Evolutionary conservation across 2,329 filamentous ascomycete species (phyloP).

Genomic region (Scytalidium sp.): DNA sequence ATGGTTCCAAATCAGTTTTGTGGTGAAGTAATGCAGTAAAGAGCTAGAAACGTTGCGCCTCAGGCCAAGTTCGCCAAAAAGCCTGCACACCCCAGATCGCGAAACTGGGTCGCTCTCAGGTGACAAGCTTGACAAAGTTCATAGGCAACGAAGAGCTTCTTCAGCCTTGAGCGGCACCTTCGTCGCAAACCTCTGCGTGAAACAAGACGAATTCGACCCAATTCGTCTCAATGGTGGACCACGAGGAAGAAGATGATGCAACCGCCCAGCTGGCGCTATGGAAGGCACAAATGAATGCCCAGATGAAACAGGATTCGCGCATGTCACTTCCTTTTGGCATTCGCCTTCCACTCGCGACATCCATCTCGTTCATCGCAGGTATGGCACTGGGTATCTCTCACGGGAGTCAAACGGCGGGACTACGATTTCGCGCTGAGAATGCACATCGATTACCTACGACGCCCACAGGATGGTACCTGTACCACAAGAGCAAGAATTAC

Average conservation of each 20-base stretch:
- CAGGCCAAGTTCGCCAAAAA: background rate
- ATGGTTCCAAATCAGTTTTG: too few relatives aligned
- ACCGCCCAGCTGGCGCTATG: conserved; percentile 1
- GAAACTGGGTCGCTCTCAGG: background rate
- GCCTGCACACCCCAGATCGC: background rate
- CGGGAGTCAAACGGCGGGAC: conserved; percentile 69
- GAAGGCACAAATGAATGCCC: conserved; percentile 10
- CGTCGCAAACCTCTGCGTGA: background rate
- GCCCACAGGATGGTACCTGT: conserved; percentile 92
- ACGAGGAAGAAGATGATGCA: background rate
- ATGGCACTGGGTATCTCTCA: conserved; percentile 68
- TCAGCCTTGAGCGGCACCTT: background rate
- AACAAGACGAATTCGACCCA: background rate
- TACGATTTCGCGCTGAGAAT: conserved; percentile 93
- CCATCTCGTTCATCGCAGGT: conserved; percentile 65
- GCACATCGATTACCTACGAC: conserved; percentile 86
- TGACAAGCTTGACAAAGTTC: background rate
- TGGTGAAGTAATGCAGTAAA: too few relatives aligned
- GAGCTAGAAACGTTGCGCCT: too few relatives aligned
- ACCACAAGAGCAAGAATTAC: conserved; percentile 98
- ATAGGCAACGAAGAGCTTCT: background rate
- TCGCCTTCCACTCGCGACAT: conserved; percentile 63
- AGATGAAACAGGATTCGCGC: conserved; percentile 26
- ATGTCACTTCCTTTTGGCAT: conserved; percentile 61
- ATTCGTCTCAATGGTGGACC: background rate